phyloP scores from a whole-genome alignment of 345 rosid species.

The Populus alba region DNA sequence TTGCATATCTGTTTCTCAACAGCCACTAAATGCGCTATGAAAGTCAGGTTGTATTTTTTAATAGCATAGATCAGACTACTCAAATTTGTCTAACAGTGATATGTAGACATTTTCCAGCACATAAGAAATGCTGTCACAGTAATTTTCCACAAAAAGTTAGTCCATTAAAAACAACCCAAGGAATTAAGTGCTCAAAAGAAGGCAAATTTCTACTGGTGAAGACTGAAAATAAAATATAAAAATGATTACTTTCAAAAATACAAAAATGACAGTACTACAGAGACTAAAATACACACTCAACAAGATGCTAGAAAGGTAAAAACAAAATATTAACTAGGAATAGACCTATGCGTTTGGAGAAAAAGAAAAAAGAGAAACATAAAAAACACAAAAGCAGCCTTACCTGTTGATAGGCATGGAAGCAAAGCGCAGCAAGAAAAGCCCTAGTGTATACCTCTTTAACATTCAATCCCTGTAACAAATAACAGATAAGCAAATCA shows the following conservation, averaged over 20 bases:
- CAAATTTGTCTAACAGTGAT: not conserved
- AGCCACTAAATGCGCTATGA: too few species aligned
- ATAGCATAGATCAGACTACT: too few species aligned
- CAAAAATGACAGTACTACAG: not conserved
- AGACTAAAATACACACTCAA: not conserved
- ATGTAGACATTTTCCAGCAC: not conserved
- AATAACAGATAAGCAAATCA: conserved; percentile 18
- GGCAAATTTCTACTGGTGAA: not conserved
- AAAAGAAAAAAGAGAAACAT: not conserved
- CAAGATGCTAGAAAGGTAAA: not conserved
- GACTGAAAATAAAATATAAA: not conserved
- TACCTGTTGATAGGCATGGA: conserved; percentile 99
- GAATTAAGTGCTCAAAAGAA: not conserved
- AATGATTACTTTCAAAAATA: not conserved
- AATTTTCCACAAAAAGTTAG: not conserved
- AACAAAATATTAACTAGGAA: not conserved
- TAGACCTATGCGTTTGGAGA: not conserved
- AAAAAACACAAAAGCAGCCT: conserved; percentile 12
- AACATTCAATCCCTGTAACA: conserved; percentile 69
- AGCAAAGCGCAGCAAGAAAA: conserved; percentile 79
- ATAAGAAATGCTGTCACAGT: not conserved
- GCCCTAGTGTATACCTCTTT: conserved; percentile 58
- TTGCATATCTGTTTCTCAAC: not conserved
- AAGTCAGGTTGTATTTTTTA: too few species aligned
- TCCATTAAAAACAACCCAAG: not conserved